Evolutionary conservation across 495 filamentous ascomycete species (phyloP).

Genomic region (Lepraria neglecta): DNA sequence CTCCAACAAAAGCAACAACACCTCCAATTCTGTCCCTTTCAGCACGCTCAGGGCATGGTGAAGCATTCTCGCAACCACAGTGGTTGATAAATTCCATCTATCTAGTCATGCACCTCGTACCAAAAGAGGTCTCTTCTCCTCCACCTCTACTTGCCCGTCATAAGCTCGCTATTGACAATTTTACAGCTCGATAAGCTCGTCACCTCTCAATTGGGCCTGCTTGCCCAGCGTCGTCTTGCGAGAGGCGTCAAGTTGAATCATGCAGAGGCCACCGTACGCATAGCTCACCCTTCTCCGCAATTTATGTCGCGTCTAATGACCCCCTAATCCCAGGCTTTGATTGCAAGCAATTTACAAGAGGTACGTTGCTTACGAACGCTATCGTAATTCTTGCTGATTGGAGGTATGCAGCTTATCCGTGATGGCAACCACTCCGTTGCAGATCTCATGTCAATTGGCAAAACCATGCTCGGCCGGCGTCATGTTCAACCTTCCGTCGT

Average conservation of each 20-base stretch:
- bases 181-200: constrained; percentile 88
- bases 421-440: constrained; percentile 91
- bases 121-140: constrained; percentile 65
- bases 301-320: constrained; percentile 9
- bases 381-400: constrained; percentile 4
- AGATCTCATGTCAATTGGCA: constrained; percentile 86
- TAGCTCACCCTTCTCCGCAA: constrained; percentile 4
- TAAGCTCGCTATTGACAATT: constrained; percentile 15
- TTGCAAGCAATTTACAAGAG: constrained; percentile 86
- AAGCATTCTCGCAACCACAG: neutral
- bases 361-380: constrained; percentile 35
- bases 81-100: neutral
- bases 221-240: constrained; percentile 85
- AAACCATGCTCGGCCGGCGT: constrained; percentile 86
- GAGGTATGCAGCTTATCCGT: constrained; percentile 63
- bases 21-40: neutral
- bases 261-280: constrained; percentile 73
- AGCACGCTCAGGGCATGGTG: neutral
- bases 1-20: neutral
- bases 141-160: neutral
- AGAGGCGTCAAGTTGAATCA: constrained; percentile 87
- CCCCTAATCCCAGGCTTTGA: constrained; percentile 62
- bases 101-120: constrained; percentile 68
- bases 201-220: constrained; percentile 80
- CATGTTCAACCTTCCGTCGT: constrained; percentile 84